Conservation (phyloP, 495 filamentous ascomycete species). For the Wilcoxina mikolae region DNA sequence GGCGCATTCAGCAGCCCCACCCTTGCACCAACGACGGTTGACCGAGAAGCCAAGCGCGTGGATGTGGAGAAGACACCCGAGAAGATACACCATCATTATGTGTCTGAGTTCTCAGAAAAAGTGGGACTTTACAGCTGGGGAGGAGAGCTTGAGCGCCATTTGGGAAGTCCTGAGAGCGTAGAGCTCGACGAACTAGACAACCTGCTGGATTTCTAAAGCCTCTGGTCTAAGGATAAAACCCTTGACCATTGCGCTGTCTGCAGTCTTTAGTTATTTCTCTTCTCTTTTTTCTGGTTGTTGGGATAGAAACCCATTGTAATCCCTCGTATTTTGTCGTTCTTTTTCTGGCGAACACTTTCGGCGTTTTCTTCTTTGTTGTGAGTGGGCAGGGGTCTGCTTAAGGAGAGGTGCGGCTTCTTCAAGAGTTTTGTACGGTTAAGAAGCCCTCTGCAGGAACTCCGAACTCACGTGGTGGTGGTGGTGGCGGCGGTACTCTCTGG, state of each 20-base stretch:
- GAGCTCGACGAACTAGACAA: slow-evolving; percentile 88
- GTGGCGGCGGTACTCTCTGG: no score
- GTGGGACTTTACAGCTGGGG: slow-evolving; percentile 39
- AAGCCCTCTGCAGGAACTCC: no score
- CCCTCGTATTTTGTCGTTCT: slow-evolving; percentile 17
- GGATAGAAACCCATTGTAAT: background rate
- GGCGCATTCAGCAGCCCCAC: slow-evolving; percentile 26
- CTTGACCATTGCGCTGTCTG: background rate
- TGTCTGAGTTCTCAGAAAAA: slow-evolving; percentile 40
- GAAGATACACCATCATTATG: slow-evolving; percentile 32
- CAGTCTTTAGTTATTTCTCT: background rate
- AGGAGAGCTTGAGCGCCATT: slow-evolving; percentile 45
- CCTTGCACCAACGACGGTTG: slow-evolving; percentile 13
- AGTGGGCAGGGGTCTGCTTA: no score
- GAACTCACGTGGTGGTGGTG: no score
- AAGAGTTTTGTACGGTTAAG: no score
- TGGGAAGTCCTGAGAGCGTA: slow-evolving; percentile 72
- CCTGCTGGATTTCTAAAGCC: slow-evolving; percentile 56
- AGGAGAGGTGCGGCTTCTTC: no score
- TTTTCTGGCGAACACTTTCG: background rate
- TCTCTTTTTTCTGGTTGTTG: background rate
- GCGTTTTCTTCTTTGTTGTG: background rate
- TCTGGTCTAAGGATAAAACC: background rate
- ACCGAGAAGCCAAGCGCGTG: slow-evolving; percentile 11
- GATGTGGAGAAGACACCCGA: slow-evolving; percentile 27